A percentile compares a stretch with the other conserved stretches of the same genome.
These are phyloP conservation scores for Gossypium australe DNA, from an alignment of 345 rosid species.

Conservation along the genomic window DNA sequence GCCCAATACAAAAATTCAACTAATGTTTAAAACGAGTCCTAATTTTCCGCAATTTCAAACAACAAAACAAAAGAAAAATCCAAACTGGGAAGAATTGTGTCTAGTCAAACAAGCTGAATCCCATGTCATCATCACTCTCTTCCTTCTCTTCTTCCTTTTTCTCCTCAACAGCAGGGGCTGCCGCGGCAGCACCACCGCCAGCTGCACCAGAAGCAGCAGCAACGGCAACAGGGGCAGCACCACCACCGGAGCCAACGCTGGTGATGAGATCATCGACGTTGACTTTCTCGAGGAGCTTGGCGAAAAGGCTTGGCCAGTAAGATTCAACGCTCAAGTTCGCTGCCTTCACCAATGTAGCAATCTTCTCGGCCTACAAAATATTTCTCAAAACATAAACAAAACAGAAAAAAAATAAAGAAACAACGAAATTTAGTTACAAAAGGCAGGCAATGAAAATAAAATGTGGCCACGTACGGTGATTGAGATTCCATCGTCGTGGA, in stretches of 20 bases:
- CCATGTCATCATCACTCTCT: conserved; percentile 56
- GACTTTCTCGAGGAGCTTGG: conserved; percentile 53
- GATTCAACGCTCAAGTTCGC: conserved; percentile 49
- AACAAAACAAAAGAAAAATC: not conserved
- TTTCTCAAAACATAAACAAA: not conserved
- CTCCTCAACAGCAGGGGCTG: conserved; percentile 41
- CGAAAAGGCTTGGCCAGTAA: conserved; percentile 64
- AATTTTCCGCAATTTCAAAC: not conserved
- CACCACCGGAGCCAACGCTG: conserved; percentile 50
- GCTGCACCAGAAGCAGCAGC: conserved; percentile 23
- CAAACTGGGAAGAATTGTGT: not conserved
- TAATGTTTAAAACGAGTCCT: not conserved
- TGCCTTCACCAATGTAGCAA: conserved; percentile 44
- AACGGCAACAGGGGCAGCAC: conserved; percentile 27
- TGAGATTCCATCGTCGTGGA: conserved; percentile 55
- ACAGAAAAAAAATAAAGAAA: not conserved
- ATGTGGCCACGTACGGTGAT: conserved; percentile 36
- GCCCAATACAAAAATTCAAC: not conserved
- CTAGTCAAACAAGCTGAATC: conserved; percentile 50
- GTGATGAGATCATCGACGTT: conserved; percentile 43
- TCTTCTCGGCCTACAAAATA: conserved; percentile 49
- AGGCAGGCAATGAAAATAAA: not conserved
- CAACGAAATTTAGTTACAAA: no score
- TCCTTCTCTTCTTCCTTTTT: conserved; percentile 48
- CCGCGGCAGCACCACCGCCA: conserved; percentile 26